phyloP scores from a whole-genome alignment of 495 filamentous ascomycete genomes.

The Penicillium paradoxum region DNA sequence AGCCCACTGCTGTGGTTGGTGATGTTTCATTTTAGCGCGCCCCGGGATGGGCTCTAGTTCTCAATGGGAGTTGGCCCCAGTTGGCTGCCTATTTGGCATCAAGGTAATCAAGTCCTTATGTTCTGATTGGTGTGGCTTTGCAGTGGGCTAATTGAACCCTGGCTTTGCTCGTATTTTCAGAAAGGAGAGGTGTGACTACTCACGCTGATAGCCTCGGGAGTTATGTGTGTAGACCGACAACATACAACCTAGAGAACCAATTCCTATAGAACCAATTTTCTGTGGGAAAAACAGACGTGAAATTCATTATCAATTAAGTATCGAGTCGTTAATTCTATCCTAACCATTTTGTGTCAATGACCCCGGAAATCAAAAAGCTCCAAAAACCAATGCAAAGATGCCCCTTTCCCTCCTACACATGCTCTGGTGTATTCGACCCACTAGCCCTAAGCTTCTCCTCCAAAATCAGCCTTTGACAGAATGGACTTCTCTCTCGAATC shows the following conservation, averaged over 20 bases:
- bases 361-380: background rate
- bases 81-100: background rate
- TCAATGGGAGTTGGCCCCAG: background rate
- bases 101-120: too few relatives aligned
- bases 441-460: slow-evolving; percentile 19
- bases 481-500: slow-evolving; percentile 36
- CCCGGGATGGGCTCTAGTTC: background rate
- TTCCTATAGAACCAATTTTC: too few relatives aligned
- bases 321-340: background rate
- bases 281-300: too few relatives aligned
- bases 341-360: background rate
- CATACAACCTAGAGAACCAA: too few relatives aligned
- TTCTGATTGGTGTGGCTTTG: too few relatives aligned
- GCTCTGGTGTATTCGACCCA: slow-evolving; percentile 16
- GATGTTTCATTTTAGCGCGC: background rate
- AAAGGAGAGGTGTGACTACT: too few relatives aligned
- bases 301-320: background rate
- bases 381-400: background rate
- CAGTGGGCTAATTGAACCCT: too few relatives aligned
- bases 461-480: slow-evolving; percentile 34
- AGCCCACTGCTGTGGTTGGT: background rate
- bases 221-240: too few relatives aligned
- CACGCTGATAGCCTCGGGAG: too few relatives aligned
- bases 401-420: slow-evolving; percentile 3
- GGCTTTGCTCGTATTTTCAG: too few relatives aligned